Base-by-base conservation (phyloP, 2,329 filamentous ascomycete species). In the Microcyclospora pomicola region DNA sequence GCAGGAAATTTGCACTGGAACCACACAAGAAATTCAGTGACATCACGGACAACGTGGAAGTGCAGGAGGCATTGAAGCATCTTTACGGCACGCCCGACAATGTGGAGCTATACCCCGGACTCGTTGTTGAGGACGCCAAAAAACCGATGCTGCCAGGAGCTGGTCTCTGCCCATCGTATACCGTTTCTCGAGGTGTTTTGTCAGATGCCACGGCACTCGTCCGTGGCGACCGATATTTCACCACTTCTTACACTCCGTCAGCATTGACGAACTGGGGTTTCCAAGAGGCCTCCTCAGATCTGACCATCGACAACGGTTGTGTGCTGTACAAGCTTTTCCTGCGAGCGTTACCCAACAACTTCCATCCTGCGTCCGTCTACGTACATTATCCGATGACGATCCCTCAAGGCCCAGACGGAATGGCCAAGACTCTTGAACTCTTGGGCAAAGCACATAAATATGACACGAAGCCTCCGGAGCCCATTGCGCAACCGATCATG, bases 41-140 rank as follows among this genome's bases (percentile, higher is more conserved):
- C 32, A 73, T 80, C 50, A 77, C 72, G 46, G 58, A 63, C 1
- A 64, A 79, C 44, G 60, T 63, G 2, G 65, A 73, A n/a, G 69
- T 79, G 24, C 67, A 68, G 1, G 60, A 68, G 19, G 60, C 66
- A 6, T 63, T 80, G 3, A 68, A 72, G 42, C 65, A 72, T 45
- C 59, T 80, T 10, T 80, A 80, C 55, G 66, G 69, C 15, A 66
- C 76, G 34, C 75, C 75, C 6, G 77, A 80, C 45, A 72, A 71
- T 52, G 73, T 83, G 10, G 79, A 83, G 51, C 63, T 82, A 5
- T 82, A 82, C 49, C 77, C 78, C 0, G 79, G 79, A 9, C 59
- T 82, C 1, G 69, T 81, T 43, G 62, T 71, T n/a, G 74, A 78
- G 51, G 67, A 73, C 37, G 60, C 63, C 24, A 75, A 76, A 50